These are phyloP conservation scores for Fraxinus sp. DNA, from an alignment of 305 asterid species.

Conservation along the genomic window DNA sequence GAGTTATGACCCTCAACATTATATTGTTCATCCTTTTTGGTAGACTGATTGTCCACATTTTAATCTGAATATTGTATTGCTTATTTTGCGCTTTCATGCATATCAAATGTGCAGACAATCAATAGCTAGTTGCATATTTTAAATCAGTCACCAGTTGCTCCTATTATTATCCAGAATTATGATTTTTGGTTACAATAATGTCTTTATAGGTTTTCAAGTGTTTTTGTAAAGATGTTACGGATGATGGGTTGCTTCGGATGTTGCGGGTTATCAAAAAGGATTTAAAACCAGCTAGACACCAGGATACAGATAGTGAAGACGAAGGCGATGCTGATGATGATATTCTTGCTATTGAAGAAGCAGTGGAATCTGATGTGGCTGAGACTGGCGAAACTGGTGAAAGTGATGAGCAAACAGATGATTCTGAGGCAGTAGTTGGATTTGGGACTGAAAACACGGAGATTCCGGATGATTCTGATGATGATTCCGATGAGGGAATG, in stretches of 20 bases:
- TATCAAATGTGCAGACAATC: background rate
- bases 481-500: constrained; percentile 90
- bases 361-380: constrained; percentile 77
- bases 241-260: constrained; percentile 83
- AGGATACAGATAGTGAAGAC: constrained; percentile 56
- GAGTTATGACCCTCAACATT: background rate
- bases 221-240: constrained; percentile 65
- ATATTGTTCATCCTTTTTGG: background rate
- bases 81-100: background rate
- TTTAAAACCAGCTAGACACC: constrained; percentile 87
- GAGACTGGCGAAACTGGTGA: constrained; percentile 84
- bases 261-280: constrained; percentile 82
- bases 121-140: background rate
- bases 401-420: constrained; percentile 77
- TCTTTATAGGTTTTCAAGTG: constrained; percentile 73
- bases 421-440: constrained; percentile 61
- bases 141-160: background rate
- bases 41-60: background rate
- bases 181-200: constrained; percentile 7
- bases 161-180: background rate
- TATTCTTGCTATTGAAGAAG: constrained; percentile 80
- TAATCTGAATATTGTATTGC: background rate
- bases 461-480: constrained; percentile 70
- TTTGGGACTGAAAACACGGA: constrained; percentile 40
- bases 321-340: constrained; percentile 66